Evolutionary conservation across 208 protist species (phyloP), one percentile per base, ranked within the genome.

Genomic region (Leishmania tarentolae): DNA sequence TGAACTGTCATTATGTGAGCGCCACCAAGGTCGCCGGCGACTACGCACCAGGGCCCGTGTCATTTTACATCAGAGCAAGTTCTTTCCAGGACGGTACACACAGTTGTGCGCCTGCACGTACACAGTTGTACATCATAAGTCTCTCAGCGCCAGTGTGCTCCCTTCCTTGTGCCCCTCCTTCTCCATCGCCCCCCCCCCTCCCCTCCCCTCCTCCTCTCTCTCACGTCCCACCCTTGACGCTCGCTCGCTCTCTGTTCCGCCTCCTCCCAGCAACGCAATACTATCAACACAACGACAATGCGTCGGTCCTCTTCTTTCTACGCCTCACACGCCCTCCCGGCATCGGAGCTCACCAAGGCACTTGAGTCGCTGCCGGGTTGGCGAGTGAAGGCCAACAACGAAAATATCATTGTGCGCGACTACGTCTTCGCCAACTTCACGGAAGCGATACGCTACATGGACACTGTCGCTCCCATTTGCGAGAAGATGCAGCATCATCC

Each of bases 401-500:
- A 52, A n/a, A 47, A 85, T 59, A 47, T 21, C 72, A 99, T 92
- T 73, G 90, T 77, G 35, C 78, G 81, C 74, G 86, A 96, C 53
- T 97, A 96, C 83, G 69, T 81, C 28, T 98, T 98, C 66, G 56
- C 68, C 21, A 90, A 99, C 83, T 99, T 99, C 83, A 76, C 81
- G 35, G 82, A 96, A 74, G 98, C 97, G 21, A 95, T 96, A 76
- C 66, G 70, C 35, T 99, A 98, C 75, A 99, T 99, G 96, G 91
- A 90, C 56, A 83, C 81, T 59, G 86, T 95, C 53, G 95, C 90
- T 40, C 84, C 86, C 1, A 85, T 93, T 56, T 97, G 95, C 74
- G 97, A 99, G 65, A 44, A 88, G 80, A 87, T 92, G 86, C 87
- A 97, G 69, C 98, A 99, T 81, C 98, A 99, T 68, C 98, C 98